Conservation (phyloP, 129 eudicot species). For the Tagetes erecta region DNA sequence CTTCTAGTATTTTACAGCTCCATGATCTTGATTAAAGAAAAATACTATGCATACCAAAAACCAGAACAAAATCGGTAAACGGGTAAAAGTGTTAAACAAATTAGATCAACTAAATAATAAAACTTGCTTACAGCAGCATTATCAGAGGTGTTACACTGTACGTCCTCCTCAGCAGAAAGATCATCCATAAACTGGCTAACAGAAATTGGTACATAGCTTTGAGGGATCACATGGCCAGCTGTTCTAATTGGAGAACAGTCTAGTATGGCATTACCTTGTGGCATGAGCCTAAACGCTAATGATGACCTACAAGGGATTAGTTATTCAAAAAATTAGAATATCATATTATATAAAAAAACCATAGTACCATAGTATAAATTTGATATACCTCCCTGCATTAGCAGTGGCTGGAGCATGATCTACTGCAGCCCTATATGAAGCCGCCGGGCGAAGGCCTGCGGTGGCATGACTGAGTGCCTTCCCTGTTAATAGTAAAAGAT, state of each 20-base stretch:
- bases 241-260: constrained; percentile 79
- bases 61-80: neutral
- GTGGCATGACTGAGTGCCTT: constrained; percentile 95
- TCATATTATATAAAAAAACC: constrained; percentile 12
- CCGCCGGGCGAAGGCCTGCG: constrained; percentile 89
- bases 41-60: constrained; percentile 12
- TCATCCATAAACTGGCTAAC: constrained; percentile 99
- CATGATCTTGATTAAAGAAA: constrained; percentile 3
- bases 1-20: constrained; percentile 8
- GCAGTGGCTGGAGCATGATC: constrained; percentile 44
- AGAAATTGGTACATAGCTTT: constrained; percentile 90
- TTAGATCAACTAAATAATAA: neutral
- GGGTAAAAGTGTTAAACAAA: constrained; percentile 22
- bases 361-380: neutral
- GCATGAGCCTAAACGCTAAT: constrained; percentile 93
- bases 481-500: constrained; percentile 78
- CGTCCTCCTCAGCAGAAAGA: constrained; percentile 86
- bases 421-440: constrained; percentile 62
- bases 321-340: constrained; percentile 7
- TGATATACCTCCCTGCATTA: constrained; percentile 69
- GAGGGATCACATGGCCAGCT: constrained; percentile 96
- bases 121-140: constrained; percentile 60
- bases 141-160: constrained; percentile 51
- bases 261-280: constrained; percentile 85
- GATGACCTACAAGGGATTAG: constrained; percentile 55